Evolutionary conservation across 1,139 yeast species (phyloP).

Genomic region (Candida tropicalis): DNA sequence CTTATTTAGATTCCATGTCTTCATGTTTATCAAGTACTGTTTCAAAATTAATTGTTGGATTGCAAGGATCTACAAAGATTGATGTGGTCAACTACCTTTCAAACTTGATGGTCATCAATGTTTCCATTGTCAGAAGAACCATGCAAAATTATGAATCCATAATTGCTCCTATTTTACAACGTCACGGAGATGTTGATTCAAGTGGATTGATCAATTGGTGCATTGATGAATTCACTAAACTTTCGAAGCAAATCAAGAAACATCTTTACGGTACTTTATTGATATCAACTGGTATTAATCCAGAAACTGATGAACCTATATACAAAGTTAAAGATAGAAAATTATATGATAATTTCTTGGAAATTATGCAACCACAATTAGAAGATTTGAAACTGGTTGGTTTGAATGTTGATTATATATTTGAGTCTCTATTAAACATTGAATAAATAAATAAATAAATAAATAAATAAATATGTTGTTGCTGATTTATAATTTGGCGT

Average conservation of each 20-base stretch:
- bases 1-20: constrained; percentile 42
- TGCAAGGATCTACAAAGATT: constrained; percentile 49
- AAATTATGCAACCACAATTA: constrained; percentile 60
- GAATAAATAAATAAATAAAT: constrained; percentile 6
- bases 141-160: constrained; percentile 35
- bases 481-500: constrained; percentile 41
- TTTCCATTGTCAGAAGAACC: constrained; percentile 42
- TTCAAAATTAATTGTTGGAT: constrained; percentile 40
- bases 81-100: constrained; percentile 49
- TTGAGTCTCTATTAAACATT: constrained; percentile 35
- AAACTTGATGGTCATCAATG: constrained; percentile 45
- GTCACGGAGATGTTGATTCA: constrained; percentile 36
- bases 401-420: constrained; percentile 67
- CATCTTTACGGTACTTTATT: constrained; percentile 69
- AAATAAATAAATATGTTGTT: constrained; percentile 2
- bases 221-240: constrained; percentile 61
- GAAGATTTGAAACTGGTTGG: constrained; percentile 66
- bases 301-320: constrained; percentile 28
- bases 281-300: constrained; percentile 22
- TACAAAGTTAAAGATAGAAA: constrained; percentile 33
- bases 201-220: constrained; percentile 66
- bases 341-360: constrained; percentile 47
- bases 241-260: constrained; percentile 61
- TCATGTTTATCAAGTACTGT: constrained; percentile 35
- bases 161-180: constrained; percentile 37